Percentiles rank a stretch among this genome's conserved stretches.
phyloP scores from a whole-genome alignment of 179 eudicot species.

The Patellifolia procumbens region DNA sequence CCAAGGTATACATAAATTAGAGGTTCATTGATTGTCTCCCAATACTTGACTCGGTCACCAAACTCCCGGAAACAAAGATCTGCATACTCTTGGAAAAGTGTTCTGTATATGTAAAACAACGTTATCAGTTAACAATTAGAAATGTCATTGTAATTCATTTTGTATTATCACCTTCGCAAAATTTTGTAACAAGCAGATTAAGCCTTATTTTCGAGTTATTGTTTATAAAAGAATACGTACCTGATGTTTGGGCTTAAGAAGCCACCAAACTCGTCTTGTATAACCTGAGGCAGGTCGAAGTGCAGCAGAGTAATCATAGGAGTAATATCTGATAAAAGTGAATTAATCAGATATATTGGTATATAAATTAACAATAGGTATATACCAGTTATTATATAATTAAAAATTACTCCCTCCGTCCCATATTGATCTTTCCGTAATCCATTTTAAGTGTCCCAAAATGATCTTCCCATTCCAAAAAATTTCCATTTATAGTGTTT shows the following conservation, averaged over 20 bases:
- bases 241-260: conserved; percentile 1
- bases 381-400: no score
- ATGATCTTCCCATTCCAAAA: no score
- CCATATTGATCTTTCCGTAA: no score
- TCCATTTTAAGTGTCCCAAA: no score
- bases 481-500: no score
- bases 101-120: conserved; percentile 11
- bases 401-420: no score
- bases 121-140: no score
- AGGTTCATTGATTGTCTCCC: conserved; percentile 40
- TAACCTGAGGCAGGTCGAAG: not conserved
- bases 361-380: not conserved
- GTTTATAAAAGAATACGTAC: not conserved
- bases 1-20: conserved; percentile 15
- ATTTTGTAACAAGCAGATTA: no score
- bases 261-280: not conserved
- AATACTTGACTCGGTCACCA: conserved; percentile 38
- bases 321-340: not conserved
- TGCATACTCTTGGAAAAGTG: conserved; percentile 29
- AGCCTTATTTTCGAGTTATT: no score
- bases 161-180: no score
- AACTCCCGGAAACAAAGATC: conserved; percentile 29
- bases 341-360: not conserved
- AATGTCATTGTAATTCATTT: no score
- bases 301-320: conserved; percentile 6